phyloP scores from a whole-genome alignment of 129 eudicot species.

The Helianthus tuberosus region DNA sequence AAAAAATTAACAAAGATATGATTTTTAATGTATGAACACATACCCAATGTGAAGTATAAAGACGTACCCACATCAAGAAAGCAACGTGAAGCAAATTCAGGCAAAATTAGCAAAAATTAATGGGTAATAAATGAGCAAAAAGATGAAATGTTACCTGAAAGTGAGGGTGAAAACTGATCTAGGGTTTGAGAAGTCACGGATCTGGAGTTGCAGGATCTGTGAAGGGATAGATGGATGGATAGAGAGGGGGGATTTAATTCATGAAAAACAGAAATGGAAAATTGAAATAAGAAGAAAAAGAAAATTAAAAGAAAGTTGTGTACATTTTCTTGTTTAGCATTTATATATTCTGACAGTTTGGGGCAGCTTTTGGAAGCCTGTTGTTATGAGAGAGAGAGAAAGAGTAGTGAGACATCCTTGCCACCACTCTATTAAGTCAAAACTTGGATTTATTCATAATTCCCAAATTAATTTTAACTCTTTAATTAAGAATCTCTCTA shows the following conservation, averaged over 20 bases:
- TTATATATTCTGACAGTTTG: slow-evolving; percentile 50
- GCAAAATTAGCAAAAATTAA: too few species aligned
- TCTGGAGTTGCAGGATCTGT: slow-evolving; percentile 57
- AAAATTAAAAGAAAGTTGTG: slow-evolving; percentile 30
- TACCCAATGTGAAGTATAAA: too few species aligned
- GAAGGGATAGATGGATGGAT: slow-evolving; percentile 28
- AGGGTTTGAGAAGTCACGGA: slow-evolving; percentile 31
- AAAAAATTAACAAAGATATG: too few species aligned
- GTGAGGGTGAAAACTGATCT: slow-evolving; percentile 16
- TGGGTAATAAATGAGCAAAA: slow-evolving; percentile 1
- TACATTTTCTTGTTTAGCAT: slow-evolving; percentile 43
- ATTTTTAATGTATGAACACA: too few species aligned
- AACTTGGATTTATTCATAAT: slow-evolving; percentile 29
- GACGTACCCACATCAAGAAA: too few species aligned
- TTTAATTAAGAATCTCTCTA: slow-evolving; percentile 15
- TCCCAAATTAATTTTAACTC: neutral
- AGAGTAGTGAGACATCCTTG: slow-evolving; percentile 39
- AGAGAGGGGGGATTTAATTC: slow-evolving; percentile 25
- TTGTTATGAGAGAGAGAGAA: slow-evolving; percentile 14
- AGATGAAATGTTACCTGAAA: slow-evolving; percentile 39
- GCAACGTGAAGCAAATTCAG: too few species aligned
- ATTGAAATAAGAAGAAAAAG: slow-evolving; percentile 11
- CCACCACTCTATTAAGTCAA: slow-evolving; percentile 50
- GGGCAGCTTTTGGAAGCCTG: slow-evolving; percentile 40
- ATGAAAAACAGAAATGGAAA: slow-evolving; percentile 31